Percentiles rank a stretch among this genome's conserved stretches.
phyloP scores from a whole-genome alignment of 2,329 filamentous ascomycete species.

The Pyricularia grisea region DNA sequence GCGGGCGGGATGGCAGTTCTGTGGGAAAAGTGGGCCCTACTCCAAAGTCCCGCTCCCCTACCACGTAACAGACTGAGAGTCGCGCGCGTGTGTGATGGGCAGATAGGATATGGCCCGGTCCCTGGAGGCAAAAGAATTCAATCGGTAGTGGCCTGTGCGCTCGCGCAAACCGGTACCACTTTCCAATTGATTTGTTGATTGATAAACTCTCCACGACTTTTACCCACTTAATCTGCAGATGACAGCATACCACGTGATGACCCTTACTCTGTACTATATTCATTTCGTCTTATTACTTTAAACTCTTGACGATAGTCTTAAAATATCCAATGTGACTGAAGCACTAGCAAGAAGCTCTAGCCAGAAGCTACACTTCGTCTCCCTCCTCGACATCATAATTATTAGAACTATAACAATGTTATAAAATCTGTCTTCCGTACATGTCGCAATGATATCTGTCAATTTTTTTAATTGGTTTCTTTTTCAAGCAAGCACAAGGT shows the following conservation, averaged over 20 bases:
- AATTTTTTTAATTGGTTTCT: too few species aligned
- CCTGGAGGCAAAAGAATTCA: background rate
- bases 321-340: background rate
- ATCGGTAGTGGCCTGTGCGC: background rate
- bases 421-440: too few species aligned
- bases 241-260: conserved; percentile 1
- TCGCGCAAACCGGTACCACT: background rate
- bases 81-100: background rate
- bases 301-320: background rate
- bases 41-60: background rate
- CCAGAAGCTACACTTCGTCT: too few species aligned
- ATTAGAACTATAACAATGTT: too few species aligned
- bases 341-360: too few species aligned
- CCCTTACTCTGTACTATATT: background rate
- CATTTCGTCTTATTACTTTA: background rate
- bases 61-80: background rate
- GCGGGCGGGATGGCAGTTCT: background rate
- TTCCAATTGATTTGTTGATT: background rate
- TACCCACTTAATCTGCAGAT: background rate
- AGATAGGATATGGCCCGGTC: too few species aligned
- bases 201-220: background rate
- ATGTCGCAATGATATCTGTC: too few species aligned
- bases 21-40: background rate
- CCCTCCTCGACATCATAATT: too few species aligned
- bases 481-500: too few species aligned